Evolutionary conservation across 441 rosid genomes (phyloP).

Genomic region (Gossypium lobatum): DNA sequence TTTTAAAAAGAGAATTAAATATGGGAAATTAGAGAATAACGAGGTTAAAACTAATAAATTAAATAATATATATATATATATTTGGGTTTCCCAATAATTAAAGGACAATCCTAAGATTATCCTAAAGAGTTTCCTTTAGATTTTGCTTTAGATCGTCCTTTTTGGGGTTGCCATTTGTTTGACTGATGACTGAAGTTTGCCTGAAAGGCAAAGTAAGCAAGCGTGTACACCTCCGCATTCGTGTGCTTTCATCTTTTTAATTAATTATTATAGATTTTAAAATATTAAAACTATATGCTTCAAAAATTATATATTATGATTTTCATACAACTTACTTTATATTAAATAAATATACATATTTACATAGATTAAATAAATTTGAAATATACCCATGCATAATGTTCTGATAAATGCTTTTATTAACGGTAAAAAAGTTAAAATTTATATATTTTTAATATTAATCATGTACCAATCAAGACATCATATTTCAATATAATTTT

Average conservation of each 20-base stretch:
- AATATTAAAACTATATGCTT: too few relatives aligned
- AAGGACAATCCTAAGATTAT: constrained; percentile 13
- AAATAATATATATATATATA: neutral
- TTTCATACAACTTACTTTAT: too few relatives aligned
- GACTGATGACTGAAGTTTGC: constrained; percentile 13
- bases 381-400: too few relatives aligned
- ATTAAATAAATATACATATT: too few relatives aligned
- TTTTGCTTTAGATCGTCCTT: constrained; percentile 7
- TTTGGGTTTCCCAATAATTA: neutral
- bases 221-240: neutral
- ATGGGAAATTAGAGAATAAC: neutral
- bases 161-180: neutral
- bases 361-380: too few relatives aligned
- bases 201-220: neutral
- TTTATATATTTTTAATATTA: too few relatives aligned
- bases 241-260: neutral
- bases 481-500: too few relatives aligned
- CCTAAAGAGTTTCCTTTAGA: neutral
- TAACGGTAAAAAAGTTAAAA: too few relatives aligned
- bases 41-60: constrained; percentile 2
- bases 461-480: too few relatives aligned
- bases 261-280: neutral
- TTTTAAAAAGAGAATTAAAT: neutral
- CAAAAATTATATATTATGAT: too few relatives aligned
- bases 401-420: too few relatives aligned